These are phyloP conservation scores for Pleurotus djamor DNA, from an alignment of 768 basidiomycete species.

Conservation along the genomic window DNA sequence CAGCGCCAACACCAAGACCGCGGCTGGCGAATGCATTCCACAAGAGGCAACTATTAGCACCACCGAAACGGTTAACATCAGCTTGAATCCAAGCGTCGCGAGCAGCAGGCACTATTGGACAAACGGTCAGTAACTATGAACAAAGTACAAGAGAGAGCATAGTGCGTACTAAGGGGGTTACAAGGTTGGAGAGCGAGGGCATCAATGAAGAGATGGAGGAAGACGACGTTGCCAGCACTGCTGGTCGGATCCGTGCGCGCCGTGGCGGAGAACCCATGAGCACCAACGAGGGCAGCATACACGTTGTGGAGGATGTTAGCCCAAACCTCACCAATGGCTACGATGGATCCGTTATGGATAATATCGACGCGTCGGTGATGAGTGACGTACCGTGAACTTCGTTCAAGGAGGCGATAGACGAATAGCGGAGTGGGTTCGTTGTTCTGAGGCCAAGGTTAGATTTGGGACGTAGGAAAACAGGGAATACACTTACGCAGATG, in stretches of 20 bases:
- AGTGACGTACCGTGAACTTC: slow-evolving; percentile 43
- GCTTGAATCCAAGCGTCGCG: slow-evolving; percentile 37
- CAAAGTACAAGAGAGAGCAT: neutral
- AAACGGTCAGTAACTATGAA: neutral
- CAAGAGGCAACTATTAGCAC: slow-evolving; percentile 30
- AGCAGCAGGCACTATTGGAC: slow-evolving; percentile 14
- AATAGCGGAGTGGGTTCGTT: slow-evolving; percentile 44
- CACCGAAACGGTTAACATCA: slow-evolving; percentile 32
- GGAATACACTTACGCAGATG: slow-evolving; percentile 28
- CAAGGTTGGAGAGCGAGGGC: slow-evolving; percentile 33
- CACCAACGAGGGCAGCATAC: slow-evolving; percentile 3
- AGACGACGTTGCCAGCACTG: slow-evolving; percentile 29
- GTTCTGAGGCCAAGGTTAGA: slow-evolving; percentile 15
- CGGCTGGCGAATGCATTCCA: slow-evolving; percentile 36
- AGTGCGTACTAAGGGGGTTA: slow-evolving; percentile 13
- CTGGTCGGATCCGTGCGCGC: neutral
- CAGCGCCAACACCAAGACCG: slow-evolving; percentile 10
- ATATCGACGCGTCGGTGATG: neutral
- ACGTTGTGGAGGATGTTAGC: slow-evolving; percentile 6
- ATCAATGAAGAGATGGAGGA: slow-evolving; percentile 34
- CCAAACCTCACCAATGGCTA: slow-evolving; percentile 6
- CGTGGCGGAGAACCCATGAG: slow-evolving; percentile 2
- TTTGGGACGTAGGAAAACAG: slow-evolving; percentile 5
- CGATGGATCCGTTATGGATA: neutral
- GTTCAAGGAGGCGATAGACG: slow-evolving; percentile 27